phyloP scores from a whole-genome alignment of 2,329 filamentous ascomycete genomes.

The Trichoderma sp. region DNA sequence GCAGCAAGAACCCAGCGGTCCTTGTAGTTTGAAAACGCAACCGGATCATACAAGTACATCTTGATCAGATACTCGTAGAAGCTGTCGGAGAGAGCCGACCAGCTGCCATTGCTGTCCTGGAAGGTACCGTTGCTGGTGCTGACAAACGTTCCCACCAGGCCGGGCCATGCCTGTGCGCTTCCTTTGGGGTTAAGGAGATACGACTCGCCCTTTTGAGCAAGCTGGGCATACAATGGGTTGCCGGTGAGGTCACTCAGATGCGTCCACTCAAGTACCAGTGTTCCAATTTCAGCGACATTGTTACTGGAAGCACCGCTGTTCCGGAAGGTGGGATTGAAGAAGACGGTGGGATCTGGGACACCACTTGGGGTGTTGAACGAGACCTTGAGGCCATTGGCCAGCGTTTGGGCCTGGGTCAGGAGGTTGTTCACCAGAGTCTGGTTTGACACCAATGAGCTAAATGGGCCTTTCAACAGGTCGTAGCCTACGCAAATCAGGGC shows the following conservation, averaged over 20 bases:
- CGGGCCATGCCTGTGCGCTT: slow-evolving; percentile 68
- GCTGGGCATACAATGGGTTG: slow-evolving; percentile 60
- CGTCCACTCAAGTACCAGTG: slow-evolving; percentile 81
- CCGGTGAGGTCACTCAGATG: slow-evolving; percentile 73
- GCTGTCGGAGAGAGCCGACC: slow-evolving; percentile 73
- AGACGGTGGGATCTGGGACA: slow-evolving; percentile 67
- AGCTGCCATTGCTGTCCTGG: slow-evolving; percentile 65
- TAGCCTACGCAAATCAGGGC: slow-evolving; percentile 45
- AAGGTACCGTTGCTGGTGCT: slow-evolving; percentile 65
- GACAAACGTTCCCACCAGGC: slow-evolving; percentile 68
- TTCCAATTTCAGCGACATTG: slow-evolving; percentile 73
- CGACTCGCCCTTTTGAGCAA: slow-evolving; percentile 65
- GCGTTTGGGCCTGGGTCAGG: slow-evolving; percentile 62
- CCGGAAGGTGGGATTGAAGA: slow-evolving; percentile 51
- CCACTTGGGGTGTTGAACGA: slow-evolving; percentile 76
- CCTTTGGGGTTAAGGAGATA: slow-evolving; percentile 64
- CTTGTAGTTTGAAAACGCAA: slow-evolving; percentile 61
- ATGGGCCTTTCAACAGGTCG: slow-evolving; percentile 69
- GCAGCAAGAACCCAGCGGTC: slow-evolving; percentile 74
- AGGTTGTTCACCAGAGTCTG: slow-evolving; percentile 53
- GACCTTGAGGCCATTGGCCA: slow-evolving; percentile 72
- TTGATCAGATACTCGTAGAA: slow-evolving; percentile 92
- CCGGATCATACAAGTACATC: slow-evolving; percentile 78
- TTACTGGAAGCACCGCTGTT: slow-evolving; percentile 56
- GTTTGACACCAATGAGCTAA: slow-evolving; percentile 47